Conservation (phyloP, 345 rosid genomes). For the Capsella bursapastoris region DNA sequence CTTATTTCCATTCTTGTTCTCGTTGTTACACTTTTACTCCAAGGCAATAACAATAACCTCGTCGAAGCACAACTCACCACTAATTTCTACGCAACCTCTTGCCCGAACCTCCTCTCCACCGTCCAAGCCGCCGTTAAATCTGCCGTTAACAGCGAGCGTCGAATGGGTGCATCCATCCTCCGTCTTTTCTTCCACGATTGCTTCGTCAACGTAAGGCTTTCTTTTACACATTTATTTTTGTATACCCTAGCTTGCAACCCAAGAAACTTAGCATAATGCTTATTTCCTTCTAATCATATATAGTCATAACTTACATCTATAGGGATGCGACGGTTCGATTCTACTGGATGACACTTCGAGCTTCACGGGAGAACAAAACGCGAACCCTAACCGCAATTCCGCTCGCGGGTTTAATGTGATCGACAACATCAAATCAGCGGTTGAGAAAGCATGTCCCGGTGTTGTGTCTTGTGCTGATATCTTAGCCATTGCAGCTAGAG, state of each 20-base stretch:
- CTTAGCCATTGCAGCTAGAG: constrained; percentile 73
- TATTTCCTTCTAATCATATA: background rate
- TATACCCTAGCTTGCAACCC: background rate
- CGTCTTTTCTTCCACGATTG: constrained; percentile 94
- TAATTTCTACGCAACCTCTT: constrained; percentile 64
- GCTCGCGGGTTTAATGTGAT: constrained; percentile 79
- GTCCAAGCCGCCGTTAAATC: constrained; percentile 57
- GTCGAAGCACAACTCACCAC: constrained; percentile 74
- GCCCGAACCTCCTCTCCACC: constrained; percentile 60
- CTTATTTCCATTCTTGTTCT: constrained; percentile 44
- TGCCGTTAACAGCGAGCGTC: constrained; percentile 60
- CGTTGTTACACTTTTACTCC: constrained; percentile 37
- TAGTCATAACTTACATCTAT: background rate
- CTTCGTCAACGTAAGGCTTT: constrained; percentile 72
- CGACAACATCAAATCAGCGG: constrained; percentile 72
- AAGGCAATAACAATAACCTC: constrained; percentile 36
- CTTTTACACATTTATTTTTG: background rate
- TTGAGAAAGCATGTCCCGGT: constrained; percentile 78
- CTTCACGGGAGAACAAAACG: constrained; percentile 83
- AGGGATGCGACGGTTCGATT: constrained; percentile 92
- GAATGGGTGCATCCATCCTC: constrained; percentile 82
- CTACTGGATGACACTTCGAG: constrained; percentile 77
- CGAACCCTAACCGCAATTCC: constrained; percentile 64
- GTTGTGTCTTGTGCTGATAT: constrained; percentile 90
- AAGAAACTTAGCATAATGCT: constrained; percentile 22